A percentile compares a stretch with the other conserved stretches of the same genome.
Evolutionary conservation across 352 stramenopile genomes (phyloP).

Genomic region (Phytophthora parvispora): DNA sequence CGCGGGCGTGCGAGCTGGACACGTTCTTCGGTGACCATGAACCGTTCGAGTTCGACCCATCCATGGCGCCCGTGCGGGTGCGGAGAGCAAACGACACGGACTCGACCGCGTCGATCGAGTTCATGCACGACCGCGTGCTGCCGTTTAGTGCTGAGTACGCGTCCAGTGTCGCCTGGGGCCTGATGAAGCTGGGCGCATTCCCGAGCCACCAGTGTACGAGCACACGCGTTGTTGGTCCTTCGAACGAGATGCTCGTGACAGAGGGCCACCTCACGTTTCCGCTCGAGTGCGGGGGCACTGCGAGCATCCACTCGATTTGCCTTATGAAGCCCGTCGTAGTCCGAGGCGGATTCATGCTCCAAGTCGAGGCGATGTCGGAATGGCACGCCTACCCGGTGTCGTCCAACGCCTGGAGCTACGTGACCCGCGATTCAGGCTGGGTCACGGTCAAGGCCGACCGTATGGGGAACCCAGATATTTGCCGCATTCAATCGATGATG

Average conservation of each 20-base stretch:
- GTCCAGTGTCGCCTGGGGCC: background rate
- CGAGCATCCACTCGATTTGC: background rate
- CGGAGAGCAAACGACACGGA: too few relatives aligned
- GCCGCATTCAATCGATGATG: background rate
- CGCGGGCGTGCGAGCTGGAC: too few relatives aligned
- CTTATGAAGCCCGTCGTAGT: background rate
- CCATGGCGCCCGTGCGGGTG: too few relatives aligned
- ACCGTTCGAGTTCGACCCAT: too few relatives aligned
- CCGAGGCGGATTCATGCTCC: background rate
- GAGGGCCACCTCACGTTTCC: background rate
- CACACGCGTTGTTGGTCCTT: background rate
- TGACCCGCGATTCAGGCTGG: background rate
- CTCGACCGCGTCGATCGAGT: too few relatives aligned
- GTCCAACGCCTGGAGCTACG: background rate
- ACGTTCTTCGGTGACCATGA: too few relatives aligned
- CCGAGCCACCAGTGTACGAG: background rate
- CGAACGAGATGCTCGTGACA: background rate
- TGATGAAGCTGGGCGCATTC: background rate
- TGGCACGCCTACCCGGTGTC: background rate
- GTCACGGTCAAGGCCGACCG: background rate
- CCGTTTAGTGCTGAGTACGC: background rate
- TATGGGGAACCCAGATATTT: background rate
- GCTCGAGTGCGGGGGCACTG: too few relatives aligned
- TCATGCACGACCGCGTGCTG: too few relatives aligned
- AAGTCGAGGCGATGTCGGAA: background rate